Conservation (phyloP, 805 yeast genomes). For the Saccharomycopsis microspora region DNA sequence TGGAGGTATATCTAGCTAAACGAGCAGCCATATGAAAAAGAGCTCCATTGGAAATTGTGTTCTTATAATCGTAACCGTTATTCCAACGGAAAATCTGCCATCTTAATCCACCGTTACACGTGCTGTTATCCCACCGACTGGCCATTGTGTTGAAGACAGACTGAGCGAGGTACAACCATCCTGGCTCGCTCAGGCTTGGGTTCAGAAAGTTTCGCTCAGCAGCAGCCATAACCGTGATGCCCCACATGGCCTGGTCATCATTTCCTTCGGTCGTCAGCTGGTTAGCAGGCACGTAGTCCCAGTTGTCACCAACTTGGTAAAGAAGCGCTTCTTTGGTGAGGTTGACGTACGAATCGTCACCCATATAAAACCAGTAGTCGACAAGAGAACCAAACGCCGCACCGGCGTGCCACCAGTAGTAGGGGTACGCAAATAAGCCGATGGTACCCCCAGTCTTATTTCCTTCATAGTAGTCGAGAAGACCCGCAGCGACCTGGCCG, state of each 20-base stretch:
- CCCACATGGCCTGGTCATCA: slow-evolving; percentile 98
- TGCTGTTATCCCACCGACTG: slow-evolving; percentile 65
- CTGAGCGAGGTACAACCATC: slow-evolving; percentile 78
- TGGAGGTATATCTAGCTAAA: slow-evolving; percentile 71
- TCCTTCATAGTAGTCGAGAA: slow-evolving; percentile 76
- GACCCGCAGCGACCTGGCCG: slow-evolving; percentile 51
- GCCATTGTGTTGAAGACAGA: slow-evolving; percentile 90
- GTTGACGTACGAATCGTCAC: slow-evolving; percentile 55
- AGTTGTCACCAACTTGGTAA: slow-evolving; percentile 62
- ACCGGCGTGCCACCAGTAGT: slow-evolving; percentile 99
- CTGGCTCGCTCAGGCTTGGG: slow-evolving; percentile 48
- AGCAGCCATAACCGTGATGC: slow-evolving; percentile 82
- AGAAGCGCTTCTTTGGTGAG: slow-evolving; percentile 49
- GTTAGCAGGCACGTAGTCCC: slow-evolving; percentile 77
- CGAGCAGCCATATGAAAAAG: slow-evolving; percentile 82
- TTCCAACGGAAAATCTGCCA: slow-evolving; percentile 98
- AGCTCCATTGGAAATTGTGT: slow-evolving; percentile 84
- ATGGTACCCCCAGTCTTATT: slow-evolving; percentile 57
- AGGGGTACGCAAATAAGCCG: slow-evolving; percentile 83
- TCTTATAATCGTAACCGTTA: slow-evolving; percentile 87
- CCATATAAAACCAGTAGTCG: slow-evolving; percentile 64
- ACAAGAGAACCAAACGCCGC: slow-evolving; percentile 86
- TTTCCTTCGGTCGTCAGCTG: slow-evolving; percentile 92
- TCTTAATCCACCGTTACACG: slow-evolving; percentile 82
- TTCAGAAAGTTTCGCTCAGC: slow-evolving; percentile 79